Evolutionary conservation across 1,284 basidiomycete species (phyloP), one percentile per base, ranked within the genome.

Genomic region (Boletus subluridellus): DNA sequence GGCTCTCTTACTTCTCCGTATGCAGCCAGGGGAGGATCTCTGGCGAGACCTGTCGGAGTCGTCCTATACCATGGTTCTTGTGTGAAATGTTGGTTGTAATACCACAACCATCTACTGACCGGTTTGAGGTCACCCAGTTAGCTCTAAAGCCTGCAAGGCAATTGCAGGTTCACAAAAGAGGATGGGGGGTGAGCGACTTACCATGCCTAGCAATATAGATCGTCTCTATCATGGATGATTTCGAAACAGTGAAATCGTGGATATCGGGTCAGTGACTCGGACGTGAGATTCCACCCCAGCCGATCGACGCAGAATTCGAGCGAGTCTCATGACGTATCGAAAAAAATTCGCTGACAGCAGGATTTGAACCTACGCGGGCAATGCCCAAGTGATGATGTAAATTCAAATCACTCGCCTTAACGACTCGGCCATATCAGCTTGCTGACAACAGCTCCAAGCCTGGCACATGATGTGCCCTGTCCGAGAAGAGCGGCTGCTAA

Each of bases 141-240:
- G 86, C 68, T 65, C 89, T 79, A 67, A 86, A 92, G 45, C 90
- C 90, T 91, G 64, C 39, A 59, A 48, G 15, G 14, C 0, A 44
- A 37, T 54, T 26, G 30, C 47, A 28, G 41, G 15, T 46, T 14
- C 14, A 24, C 12, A 32, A 2, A 34, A 14, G 24, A 21, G 17
- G 32, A 39, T 41, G 35, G 49, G 26, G 14, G 45, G 34, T 47
- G 15, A 34, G 35, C 37, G 46, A 52, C 75, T 68, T 66, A 89
- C 89, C 90, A 73, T 95, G 92, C 60, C 92, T 81, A 28, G 84
- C 85, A 60, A 94, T 87, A 74, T 89, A 93, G 57, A 95, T 85
- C 24, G 82, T 89, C 57, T 93, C 82, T 58, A 92, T 71, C 77
- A 80, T 82, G 49, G 49, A 57, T 44, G 49, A 35, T n/a, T 4